phyloP scores from a whole-genome alignment of 495 filamentous ascomycete species.

The Tuber microsphaerosporum region DNA sequence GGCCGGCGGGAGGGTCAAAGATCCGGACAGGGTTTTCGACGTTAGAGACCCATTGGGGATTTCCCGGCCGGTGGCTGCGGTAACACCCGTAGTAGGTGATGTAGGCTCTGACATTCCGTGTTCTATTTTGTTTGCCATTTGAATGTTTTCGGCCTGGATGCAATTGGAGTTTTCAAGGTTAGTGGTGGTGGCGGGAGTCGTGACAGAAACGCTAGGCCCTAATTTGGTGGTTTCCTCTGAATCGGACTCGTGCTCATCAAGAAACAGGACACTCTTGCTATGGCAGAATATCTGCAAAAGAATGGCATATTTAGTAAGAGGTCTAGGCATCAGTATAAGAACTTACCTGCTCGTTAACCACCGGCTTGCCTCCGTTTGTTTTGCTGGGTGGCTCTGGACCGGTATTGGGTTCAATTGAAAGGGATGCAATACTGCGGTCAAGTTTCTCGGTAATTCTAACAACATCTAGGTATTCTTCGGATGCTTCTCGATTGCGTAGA shows the following conservation, averaged over 20 bases:
- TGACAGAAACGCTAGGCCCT: background rate
- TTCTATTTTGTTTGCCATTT: background rate
- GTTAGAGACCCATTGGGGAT: background rate
- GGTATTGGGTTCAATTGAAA: background rate
- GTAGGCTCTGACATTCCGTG: background rate
- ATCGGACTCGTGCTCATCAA: background rate
- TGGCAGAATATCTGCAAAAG: background rate
- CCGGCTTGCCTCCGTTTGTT: background rate
- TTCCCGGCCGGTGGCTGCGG: background rate
- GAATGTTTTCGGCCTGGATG: background rate
- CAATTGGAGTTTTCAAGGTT: background rate
- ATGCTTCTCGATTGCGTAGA: conserved; percentile 5
- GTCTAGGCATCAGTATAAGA: background rate
- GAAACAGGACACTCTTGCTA: background rate
- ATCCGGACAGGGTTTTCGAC: background rate
- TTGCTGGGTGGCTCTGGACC: background rate
- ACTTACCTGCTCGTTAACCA: background rate
- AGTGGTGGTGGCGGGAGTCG: background rate
- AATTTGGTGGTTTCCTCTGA: background rate
- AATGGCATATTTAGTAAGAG: background rate
- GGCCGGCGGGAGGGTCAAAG: background rate
- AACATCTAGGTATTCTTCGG: background rate
- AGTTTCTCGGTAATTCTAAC: background rate
- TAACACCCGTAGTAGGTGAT: background rate
- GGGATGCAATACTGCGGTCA: background rate